A percentile compares a stretch with the other conserved stretches of the same genome.
Evolutionary conservation across 129 eudicot genomes (phyloP).

Genomic region (Oenanthe sinensis): DNA sequence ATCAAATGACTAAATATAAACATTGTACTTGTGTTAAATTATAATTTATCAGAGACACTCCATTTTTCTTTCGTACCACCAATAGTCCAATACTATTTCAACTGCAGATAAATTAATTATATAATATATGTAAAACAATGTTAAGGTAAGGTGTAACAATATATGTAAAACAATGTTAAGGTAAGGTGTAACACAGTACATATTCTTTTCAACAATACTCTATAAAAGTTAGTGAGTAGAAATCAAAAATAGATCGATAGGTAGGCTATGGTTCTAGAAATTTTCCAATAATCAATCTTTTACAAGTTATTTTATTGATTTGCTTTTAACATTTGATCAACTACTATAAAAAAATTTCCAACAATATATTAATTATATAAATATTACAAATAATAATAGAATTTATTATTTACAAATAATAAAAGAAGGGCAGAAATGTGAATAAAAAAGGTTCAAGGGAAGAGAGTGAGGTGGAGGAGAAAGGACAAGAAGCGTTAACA

Average conservation of each 20-base stretch:
- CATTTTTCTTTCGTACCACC: neutral
- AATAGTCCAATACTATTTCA: neutral
- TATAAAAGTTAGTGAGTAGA: neutral
- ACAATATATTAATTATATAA: too few species aligned
- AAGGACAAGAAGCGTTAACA: constrained; percentile 11
- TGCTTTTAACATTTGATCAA: too few species aligned
- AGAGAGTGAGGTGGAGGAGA: neutral
- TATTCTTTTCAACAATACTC: constrained; percentile 6
- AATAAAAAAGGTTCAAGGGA: neutral
- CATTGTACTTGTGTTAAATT: neutral
- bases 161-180: neutral
- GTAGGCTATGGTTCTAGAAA: neutral
- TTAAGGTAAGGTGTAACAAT: neutral
- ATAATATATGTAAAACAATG: neutral
- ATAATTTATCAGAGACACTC: neutral
- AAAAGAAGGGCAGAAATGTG: neutral
- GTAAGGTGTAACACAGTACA: neutral
- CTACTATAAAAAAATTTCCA: too few species aligned
- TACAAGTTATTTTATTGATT: too few species aligned
- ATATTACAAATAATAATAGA: too few species aligned
- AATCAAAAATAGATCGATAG: neutral
- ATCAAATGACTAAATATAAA: neutral
- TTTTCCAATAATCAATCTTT: too few species aligned
- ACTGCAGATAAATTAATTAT: neutral
- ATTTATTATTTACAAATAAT: neutral